phyloP scores from a whole-genome alignment of 495 filamentous ascomycete species.

The Penicillium riverlandense region DNA sequence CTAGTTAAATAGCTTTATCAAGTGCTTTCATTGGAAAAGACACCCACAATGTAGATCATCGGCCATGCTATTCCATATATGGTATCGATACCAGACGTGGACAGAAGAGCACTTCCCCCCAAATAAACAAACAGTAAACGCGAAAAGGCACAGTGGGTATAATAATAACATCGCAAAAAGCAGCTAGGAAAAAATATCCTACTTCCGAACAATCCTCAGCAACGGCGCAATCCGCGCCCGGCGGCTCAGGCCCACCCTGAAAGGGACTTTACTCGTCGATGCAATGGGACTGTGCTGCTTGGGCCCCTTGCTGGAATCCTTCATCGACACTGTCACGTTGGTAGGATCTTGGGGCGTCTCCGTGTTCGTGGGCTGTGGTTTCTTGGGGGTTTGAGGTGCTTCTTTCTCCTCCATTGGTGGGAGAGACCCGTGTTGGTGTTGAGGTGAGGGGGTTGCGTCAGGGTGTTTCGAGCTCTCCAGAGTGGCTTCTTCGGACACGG shows the following conservation, averaged over 20 bases:
- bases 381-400: constrained; percentile 14
- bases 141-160: constrained; percentile 13
- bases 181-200: constrained; percentile 4
- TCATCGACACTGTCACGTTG: neutral
- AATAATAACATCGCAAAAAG: constrained; percentile 9
- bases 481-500: too few relatives aligned
- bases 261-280: constrained; percentile 48
- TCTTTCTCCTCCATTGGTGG: too few relatives aligned
- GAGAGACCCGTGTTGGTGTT: neutral
- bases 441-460: neutral
- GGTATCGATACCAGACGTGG: neutral
- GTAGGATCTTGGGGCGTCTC: constrained; percentile 5
- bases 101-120: neutral
- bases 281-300: constrained; percentile 43
- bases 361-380: neutral
- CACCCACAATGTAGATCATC: neutral
- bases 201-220: constrained; percentile 57
- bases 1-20: too few relatives aligned
- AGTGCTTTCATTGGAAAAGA: too few relatives aligned
- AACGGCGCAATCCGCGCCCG: constrained; percentile 58
- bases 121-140: constrained; percentile 2
- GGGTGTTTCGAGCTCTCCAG: too few relatives aligned
- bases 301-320: constrained; percentile 17
- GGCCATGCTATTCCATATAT: too few relatives aligned
- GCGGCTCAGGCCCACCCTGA: constrained; percentile 62